Percentiles rank a stretch among this genome's conserved stretches.
These are phyloP conservation scores for Fagus sylvatica DNA, from an alignment of 306 rosid genomes.

Conservation along the genomic window DNA sequence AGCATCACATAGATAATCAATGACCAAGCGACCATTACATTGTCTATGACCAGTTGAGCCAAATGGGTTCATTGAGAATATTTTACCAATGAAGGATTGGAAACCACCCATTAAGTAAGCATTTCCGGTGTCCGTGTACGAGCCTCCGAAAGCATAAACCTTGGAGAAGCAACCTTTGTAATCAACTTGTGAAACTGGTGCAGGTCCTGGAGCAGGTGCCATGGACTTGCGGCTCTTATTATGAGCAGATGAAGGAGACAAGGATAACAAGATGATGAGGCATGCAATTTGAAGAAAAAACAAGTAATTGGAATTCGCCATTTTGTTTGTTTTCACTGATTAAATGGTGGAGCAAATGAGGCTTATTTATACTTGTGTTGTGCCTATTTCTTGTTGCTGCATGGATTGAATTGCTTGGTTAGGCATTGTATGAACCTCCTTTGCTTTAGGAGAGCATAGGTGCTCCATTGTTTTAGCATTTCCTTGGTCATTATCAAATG, in stretches of 20 bases:
- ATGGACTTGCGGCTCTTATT: not conserved
- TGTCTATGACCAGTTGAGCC: slow-evolving; percentile 14
- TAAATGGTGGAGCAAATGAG: not conserved
- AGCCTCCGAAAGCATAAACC: slow-evolving; percentile 30
- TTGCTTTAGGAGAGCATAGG: too few relatives aligned
- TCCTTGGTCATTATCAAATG: too few relatives aligned
- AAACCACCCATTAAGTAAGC: slow-evolving; percentile 9
- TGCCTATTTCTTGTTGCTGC: not conserved
- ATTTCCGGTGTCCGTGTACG: slow-evolving; percentile 30
- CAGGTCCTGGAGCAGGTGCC: not conserved
- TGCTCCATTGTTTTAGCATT: too few relatives aligned
- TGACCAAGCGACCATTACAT: slow-evolving; percentile 16
- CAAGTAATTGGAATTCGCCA: not conserved
- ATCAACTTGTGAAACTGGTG: not conserved
- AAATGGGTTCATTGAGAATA: too few relatives aligned
- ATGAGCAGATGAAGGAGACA: slow-evolving; percentile 8
- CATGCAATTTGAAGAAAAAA: slow-evolving; percentile 2
- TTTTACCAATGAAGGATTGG: not conserved
- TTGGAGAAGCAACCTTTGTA: slow-evolving; percentile 17
- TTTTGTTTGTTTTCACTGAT: too few relatives aligned
- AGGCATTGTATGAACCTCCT: too few relatives aligned
- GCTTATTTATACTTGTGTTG: not conserved
- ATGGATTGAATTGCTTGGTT: not conserved
- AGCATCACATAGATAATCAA: slow-evolving; percentile 13
- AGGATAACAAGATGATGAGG: slow-evolving; percentile 4